Conservation (phyloP, 495 filamentous ascomycete species). For the Mytilinidion resinicola region DNA sequence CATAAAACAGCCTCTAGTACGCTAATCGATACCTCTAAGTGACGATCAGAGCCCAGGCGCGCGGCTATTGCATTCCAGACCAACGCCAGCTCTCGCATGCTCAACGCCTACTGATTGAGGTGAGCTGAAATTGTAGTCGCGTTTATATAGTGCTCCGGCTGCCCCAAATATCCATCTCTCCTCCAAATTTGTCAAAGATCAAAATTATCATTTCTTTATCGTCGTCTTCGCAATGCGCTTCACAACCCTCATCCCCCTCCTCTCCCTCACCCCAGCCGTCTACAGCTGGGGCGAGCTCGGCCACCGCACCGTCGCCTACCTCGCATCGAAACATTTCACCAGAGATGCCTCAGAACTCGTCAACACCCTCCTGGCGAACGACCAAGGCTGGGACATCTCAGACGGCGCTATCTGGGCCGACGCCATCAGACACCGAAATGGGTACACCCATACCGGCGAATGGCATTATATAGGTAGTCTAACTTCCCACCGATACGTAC, state of each 20-base stretch:
- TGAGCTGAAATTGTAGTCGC: no score
- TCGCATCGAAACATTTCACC: constrained; percentile 9
- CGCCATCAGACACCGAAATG: not conserved
- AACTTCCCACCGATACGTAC: not conserved
- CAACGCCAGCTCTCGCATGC: no score
- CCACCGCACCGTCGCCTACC: constrained; percentile 16
- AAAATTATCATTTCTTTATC: no score
- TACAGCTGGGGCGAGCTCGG: constrained; percentile 17
- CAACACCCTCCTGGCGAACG: not conserved
- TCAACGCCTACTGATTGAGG: no score
- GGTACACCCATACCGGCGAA: not conserved
- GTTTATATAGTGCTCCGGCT: no score
- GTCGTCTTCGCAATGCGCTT: constrained; percentile 3
- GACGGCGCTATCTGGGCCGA: constrained; percentile 17
- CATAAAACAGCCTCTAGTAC: no score
- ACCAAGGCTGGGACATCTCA: constrained; percentile 1
- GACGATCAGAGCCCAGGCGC: no score
- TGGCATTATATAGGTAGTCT: constrained; percentile 11
- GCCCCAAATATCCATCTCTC: no score
- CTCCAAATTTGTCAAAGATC: no score
- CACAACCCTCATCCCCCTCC: not conserved
- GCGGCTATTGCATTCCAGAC: no score
- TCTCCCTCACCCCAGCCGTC: not conserved
- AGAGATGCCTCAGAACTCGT: not conserved
- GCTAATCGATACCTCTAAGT: no score